A percentile compares a stretch with the other conserved stretches of the same genome.
These are phyloP conservation scores for Leucosporidium creatinivorum DNA, from an alignment of 768 basidiomycete species.

Conservation along the genomic window DNA sequence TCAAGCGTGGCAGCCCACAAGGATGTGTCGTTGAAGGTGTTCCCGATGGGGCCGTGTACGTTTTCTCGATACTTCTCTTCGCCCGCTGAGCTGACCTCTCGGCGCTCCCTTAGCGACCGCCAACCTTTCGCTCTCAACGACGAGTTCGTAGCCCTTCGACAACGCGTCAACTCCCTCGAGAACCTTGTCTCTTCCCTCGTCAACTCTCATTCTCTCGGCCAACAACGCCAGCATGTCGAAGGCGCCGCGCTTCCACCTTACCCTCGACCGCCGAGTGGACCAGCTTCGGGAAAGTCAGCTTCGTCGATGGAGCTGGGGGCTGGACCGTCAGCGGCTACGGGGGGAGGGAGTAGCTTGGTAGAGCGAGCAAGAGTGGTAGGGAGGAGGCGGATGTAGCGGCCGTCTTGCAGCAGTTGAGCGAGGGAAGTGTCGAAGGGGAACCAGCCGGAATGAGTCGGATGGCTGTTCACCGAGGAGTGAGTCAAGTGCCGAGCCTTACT, in stretches of 20 bases:
- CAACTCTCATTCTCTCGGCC: not conserved
- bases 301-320: not conserved
- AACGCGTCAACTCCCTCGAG: not conserved
- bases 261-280: not conserved
- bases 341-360: not conserved
- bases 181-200: not conserved
- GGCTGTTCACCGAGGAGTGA: not conserved
- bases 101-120: not conserved
- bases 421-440: not conserved
- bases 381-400: constrained; percentile 4
- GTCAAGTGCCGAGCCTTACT: not conserved
- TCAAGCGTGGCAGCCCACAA: too few species aligned
- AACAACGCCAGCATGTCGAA: not conserved
- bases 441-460: not conserved
- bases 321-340: not conserved
- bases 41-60: too few species aligned
- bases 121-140: constrained; percentile 5
- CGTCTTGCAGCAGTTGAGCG: not conserved
- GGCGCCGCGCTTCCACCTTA: not conserved
- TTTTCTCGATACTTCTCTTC: too few species aligned
- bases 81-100: not conserved
- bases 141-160: not conserved
- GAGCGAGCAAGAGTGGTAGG: not conserved
- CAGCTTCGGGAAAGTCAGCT: too few species aligned
- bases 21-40: too few species aligned